These are phyloP conservation scores for Lactifluus piperatus DNA, from an alignment of 768 basidiomycete species.

Conservation along the genomic window DNA sequence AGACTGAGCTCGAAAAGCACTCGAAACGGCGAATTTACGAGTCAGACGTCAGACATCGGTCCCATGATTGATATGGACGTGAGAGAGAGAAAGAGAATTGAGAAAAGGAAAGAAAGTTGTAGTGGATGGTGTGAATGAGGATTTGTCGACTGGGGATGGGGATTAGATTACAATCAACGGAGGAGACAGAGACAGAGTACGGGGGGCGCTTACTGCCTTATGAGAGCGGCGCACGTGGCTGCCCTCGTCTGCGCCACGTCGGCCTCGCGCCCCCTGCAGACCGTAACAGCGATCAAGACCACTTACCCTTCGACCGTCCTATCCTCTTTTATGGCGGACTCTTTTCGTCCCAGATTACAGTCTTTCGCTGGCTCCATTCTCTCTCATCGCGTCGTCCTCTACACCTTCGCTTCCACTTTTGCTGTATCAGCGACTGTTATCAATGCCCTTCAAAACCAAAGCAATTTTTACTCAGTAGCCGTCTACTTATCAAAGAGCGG, in stretches of 20 bases:
- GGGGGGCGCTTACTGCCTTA: background rate
- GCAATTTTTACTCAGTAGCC: constrained; percentile 90
- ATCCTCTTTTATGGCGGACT: constrained; percentile 28
- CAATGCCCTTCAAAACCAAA: constrained; percentile 73
- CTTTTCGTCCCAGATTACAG: constrained; percentile 44
- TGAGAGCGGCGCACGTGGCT: background rate
- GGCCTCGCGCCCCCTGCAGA: background rate
- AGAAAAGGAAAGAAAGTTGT: background rate
- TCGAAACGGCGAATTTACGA: constrained; percentile 6
- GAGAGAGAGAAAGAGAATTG: background rate
- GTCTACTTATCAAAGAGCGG: constrained; percentile 91
- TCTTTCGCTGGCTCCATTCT: constrained; percentile 42
- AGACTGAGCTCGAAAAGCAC: constrained; percentile 1
- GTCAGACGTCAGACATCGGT: background rate
- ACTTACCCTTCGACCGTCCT: background rate
- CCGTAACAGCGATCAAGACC: too few species aligned
- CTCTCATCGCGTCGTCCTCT: constrained; percentile 60
- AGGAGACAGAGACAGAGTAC: too few species aligned
- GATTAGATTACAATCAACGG: too few species aligned
- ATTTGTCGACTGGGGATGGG: too few species aligned
- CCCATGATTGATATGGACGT: background rate
- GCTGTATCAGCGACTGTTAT: constrained; percentile 66
- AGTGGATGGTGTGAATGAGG: background rate
- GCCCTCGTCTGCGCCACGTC: background rate
- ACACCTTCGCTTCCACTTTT: constrained; percentile 54